Percentiles rank a stretch among this genome's conserved stretches.
Conservation (phyloP, 2,329 filamentous ascomycete species). For the Aureobasidium uvarum region DNA sequence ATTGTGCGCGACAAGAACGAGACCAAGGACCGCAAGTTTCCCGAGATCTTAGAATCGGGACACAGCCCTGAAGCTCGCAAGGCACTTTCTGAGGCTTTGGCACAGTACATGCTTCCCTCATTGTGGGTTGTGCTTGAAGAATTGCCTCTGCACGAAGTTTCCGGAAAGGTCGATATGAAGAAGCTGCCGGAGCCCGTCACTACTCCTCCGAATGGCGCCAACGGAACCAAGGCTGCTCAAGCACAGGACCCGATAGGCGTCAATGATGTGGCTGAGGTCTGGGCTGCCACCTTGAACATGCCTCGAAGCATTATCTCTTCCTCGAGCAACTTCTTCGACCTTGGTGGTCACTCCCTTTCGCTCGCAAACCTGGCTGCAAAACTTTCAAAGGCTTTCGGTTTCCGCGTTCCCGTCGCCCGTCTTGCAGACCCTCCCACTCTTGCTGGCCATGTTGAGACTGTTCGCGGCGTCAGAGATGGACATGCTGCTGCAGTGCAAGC, state of each 20-base stretch:
- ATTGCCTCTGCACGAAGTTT: constrained; percentile 73
- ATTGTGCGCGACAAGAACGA: constrained; percentile 66
- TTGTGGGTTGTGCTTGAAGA: constrained; percentile 71
- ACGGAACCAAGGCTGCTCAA: constrained; percentile 53
- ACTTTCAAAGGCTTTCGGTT: constrained; percentile 67
- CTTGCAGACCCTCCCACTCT: constrained; percentile 71
- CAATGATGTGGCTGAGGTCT: constrained; percentile 66
- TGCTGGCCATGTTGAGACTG: constrained; percentile 67
- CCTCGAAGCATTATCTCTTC: constrained; percentile 60
- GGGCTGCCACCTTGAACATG: constrained; percentile 69
- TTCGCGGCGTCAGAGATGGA: constrained; percentile 68
- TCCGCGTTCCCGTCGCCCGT: constrained; percentile 67
- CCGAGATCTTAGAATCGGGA: constrained; percentile 67
- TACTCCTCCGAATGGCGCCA: constrained; percentile 36
- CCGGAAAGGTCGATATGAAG: constrained; percentile 74
- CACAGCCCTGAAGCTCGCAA: constrained; percentile 68
- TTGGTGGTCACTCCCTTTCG: constrained; percentile 74
- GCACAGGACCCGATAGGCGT: constrained; percentile 64
- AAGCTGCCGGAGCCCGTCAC: constrained; percentile 64
- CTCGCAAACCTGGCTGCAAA: constrained; percentile 74
- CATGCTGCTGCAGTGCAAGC: constrained; percentile 73
- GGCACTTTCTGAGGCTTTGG: constrained; percentile 63
- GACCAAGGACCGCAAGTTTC: constrained; percentile 56
- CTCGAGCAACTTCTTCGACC: constrained; percentile 76
- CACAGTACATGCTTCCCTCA: constrained; percentile 80